Base-by-base conservation (phyloP, 345 rosid species). In the Stellera chamaejasme region DNA sequence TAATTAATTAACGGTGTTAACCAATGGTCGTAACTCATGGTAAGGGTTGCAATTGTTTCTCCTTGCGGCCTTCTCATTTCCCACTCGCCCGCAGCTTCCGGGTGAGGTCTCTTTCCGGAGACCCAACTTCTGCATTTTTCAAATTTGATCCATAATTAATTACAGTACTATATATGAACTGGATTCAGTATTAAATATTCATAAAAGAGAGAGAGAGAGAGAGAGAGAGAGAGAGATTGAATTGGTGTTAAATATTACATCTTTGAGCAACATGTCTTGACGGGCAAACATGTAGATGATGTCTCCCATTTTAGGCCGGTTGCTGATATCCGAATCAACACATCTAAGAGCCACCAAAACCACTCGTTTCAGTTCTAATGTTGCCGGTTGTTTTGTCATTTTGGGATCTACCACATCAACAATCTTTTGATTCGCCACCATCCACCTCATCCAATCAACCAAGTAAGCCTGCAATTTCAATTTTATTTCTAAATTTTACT, bases 271-370 rank as follows among this genome's bases (percentile, higher is more conserved):
- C 64, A 86, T 69, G 73, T 85, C 91, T 46, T 77, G 76, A 0
- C 79, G 86, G 71, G 84, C 84, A 1, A 87, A 82, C 96, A 90
- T 90, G 78, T 69, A 81, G 64, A 83, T 66, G 47, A 84, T 82
- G 48, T 81, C 81, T 58, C 83, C 88, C 85, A 90, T 90, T 53
- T 55, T 77, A 12, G 94, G 91, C 79, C 94, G 79, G 2, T 75
- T 76, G 10, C 71, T 60, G 25, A 63, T 27, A 28, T 87, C 89
- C 0, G 74, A 80, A 70, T 90, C 94, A 0, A 74, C 85, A 36
- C 97, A 90, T 19, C 79, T 76, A 50, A 84, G 79, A 25, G 93
- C 77, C 13, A 90, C 58, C 68, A 87, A 67, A 51, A 82, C 54
- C 45, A 81, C 58, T 19, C 89, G 69, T 69, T 90, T 87, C 42